These are phyloP conservation scores for Calonectria pseudoturangicola DNA, from an alignment of 2,329 filamentous ascomycete genomes.

Conservation along the genomic window DNA sequence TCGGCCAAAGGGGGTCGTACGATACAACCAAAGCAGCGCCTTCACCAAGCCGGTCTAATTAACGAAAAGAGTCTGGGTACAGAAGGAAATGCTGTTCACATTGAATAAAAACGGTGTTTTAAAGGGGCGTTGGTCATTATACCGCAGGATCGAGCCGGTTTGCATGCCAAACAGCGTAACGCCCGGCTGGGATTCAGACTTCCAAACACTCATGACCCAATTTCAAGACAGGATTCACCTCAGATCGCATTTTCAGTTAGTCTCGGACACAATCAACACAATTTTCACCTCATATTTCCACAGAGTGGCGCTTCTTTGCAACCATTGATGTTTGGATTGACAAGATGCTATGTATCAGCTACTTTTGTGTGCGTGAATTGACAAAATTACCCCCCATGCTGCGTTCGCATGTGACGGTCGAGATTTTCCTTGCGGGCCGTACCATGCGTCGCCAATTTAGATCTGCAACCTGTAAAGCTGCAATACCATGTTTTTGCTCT, in stretches of 20 bases:
- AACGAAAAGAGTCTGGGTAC: background rate
- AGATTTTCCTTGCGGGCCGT: background rate
- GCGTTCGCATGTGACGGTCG: background rate
- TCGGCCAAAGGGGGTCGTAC: background rate
- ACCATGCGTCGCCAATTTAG: slow-evolving; percentile 9
- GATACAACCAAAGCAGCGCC: background rate
- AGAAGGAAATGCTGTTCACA: background rate
- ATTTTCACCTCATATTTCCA: background rate
- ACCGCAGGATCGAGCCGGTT: too few species aligned
- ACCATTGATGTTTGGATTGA: slow-evolving; percentile 1
- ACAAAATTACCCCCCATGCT: background rate
- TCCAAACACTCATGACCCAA: too few species aligned
- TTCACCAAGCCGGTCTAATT: background rate
- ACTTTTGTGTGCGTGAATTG: background rate
- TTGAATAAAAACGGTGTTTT: background rate
- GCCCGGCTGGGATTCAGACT: too few species aligned
- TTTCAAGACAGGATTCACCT: too few species aligned
- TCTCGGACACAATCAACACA: too few species aligned
- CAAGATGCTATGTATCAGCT: background rate
- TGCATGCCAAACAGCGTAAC: too few species aligned
- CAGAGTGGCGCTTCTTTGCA: background rate
- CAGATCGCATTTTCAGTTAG: too few species aligned
- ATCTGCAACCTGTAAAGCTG: background rate
- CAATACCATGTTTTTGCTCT: background rate
- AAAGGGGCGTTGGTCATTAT: too few species aligned